Percentiles rank a stretch among this genome's conserved stretches.
These are phyloP conservation scores for Leucocoprinus leucothites DNA, from an alignment of 768 basidiomycete species.

Conservation along the genomic window DNA sequence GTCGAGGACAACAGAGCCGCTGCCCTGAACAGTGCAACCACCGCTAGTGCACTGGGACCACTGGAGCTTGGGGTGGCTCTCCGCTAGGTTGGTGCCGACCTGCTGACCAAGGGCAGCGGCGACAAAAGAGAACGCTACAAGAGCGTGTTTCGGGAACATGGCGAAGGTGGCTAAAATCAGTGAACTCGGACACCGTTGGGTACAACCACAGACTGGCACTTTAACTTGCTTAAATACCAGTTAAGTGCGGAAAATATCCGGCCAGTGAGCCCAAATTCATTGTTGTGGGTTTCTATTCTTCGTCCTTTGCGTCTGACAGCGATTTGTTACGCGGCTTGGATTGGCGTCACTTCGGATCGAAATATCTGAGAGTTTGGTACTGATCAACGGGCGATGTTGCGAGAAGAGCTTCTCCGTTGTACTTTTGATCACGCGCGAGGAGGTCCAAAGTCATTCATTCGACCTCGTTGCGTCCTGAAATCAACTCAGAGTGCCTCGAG, in stretches of 20 bases:
- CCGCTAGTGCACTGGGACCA: conserved; percentile 11
- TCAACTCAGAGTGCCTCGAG: not conserved
- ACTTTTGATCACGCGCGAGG: conserved; percentile 1
- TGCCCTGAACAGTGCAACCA: conserved; percentile 1
- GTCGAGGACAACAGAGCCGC: conserved; percentile 8
- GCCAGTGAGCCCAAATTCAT: not conserved
- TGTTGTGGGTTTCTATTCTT: not conserved
- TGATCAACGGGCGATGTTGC: not conserved
- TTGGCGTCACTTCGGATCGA: conserved; percentile 9
- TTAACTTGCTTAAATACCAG: conserved; percentile 20
- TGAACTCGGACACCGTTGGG: conserved; percentile 19
- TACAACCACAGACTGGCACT: too few species aligned
- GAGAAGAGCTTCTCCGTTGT: not conserved
- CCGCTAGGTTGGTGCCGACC: conserved; percentile 9
- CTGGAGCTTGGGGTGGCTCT: conserved; percentile 9
- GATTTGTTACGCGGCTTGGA: not conserved
- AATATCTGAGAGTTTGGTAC: not conserved
- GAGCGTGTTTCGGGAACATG: conserved; percentile 8
- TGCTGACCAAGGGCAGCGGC: conserved; percentile 8
- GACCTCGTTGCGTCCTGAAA: not conserved
- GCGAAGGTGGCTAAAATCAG: conserved; percentile 6
- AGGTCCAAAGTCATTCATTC: not conserved
- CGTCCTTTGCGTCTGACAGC: not conserved
- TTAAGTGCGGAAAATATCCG: conserved; percentile 21
- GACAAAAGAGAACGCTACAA: conserved; percentile 6